Evolutionary conservation across 345 rosid genomes (phyloP).

Genomic region (Hypericum perforatum): DNA sequence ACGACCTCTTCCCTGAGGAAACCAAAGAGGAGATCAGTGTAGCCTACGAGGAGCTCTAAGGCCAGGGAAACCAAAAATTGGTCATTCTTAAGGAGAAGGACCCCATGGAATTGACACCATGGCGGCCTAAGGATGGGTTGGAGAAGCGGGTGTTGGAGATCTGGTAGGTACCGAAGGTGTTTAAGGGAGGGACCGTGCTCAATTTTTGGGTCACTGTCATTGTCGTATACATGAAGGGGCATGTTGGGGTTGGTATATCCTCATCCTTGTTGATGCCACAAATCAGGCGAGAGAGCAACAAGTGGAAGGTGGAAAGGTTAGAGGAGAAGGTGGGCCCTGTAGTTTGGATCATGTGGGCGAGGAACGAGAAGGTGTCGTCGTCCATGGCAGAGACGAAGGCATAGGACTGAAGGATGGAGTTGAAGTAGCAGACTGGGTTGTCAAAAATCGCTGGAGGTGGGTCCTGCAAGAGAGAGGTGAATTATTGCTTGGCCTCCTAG

Average conservation of each 20-base stretch:
- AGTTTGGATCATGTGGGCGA: conserved; percentile 49
- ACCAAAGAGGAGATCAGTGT: conserved; percentile 60
- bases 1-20: conserved; percentile 43
- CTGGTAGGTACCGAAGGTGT: conserved; percentile 74
- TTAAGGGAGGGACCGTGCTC: conserved; percentile 82
- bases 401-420: conserved; percentile 74
- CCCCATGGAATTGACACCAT: conserved; percentile 46
- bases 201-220: conserved; percentile 73
- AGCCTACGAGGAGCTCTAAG: conserved; percentile 71
- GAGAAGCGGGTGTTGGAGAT: conserved; percentile 88
- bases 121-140: conserved; percentile 60
- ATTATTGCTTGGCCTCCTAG: conserved; percentile 46
- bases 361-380: conserved; percentile 52
- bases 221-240: conserved; percentile 73
- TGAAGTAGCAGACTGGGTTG: conserved; percentile 33
- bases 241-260: conserved; percentile 84
- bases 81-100: too few relatives aligned
- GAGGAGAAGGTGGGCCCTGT: conserved; percentile 51
- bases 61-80: too few relatives aligned
- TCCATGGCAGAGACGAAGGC: conserved; percentile 46
- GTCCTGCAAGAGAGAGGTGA: conserved; percentile 32
- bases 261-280: conserved; percentile 29
- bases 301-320: conserved; percentile 47
- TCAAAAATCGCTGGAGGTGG: too few relatives aligned
- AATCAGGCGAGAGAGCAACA: conserved; percentile 55